A percentile compares a stretch with the other conserved stretches of the same genome.
Evolutionary conservation across 2,329 filamentous ascomycete genomes (phyloP).

Genomic region (Hymenoscyphus fraxineus): DNA sequence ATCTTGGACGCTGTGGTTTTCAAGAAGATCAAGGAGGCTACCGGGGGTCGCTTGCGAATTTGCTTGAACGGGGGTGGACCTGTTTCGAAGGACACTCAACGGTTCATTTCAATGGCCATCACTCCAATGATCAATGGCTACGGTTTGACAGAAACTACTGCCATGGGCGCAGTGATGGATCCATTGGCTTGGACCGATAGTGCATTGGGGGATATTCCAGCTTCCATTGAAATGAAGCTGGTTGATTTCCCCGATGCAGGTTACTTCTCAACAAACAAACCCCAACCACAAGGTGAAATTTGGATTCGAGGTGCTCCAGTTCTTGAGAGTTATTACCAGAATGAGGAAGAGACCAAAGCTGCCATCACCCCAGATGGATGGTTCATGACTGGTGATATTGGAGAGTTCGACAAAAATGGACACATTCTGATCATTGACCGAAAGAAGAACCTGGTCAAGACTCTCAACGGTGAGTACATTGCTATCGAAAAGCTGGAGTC

Average conservation of each 20-base stretch:
- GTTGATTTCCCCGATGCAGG: conserved; percentile 87
- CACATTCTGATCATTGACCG: conserved; percentile 88
- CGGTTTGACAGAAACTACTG: conserved; percentile 88
- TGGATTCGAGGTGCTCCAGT: conserved; percentile 78
- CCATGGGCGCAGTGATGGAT: conserved; percentile 77
- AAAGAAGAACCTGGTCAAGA: conserved; percentile 98
- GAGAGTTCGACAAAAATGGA: conserved; percentile 77
- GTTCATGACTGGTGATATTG: conserved; percentile 97
- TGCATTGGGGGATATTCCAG: conserved; percentile 74
- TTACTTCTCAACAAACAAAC: conserved; percentile 66
- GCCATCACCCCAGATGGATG: conserved; percentile 79
- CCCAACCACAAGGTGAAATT: conserved; percentile 84
- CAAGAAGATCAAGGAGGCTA: conserved; percentile 84
- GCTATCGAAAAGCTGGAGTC: conserved; percentile 94
- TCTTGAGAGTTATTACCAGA: conserved; percentile 74
- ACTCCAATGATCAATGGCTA: conserved; percentile 95
- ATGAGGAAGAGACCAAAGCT: conserved; percentile 78
- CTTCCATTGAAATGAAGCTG: conserved; percentile 81
- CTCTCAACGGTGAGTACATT: conserved; percentile 92
- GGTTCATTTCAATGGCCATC: conserved; percentile 87
- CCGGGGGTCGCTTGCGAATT: conserved; percentile 82
- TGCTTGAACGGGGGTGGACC: conserved; percentile 94
- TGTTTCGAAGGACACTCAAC: conserved; percentile 80
- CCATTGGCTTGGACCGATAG: conserved; percentile 78
- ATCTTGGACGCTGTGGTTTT: conserved; percentile 83